A percentile compares a stretch with the other conserved stretches of the same genome.
Evolutionary conservation across 2,329 filamentous ascomycete species (phyloP).

Genomic region (Calonectria pteridis): DNA sequence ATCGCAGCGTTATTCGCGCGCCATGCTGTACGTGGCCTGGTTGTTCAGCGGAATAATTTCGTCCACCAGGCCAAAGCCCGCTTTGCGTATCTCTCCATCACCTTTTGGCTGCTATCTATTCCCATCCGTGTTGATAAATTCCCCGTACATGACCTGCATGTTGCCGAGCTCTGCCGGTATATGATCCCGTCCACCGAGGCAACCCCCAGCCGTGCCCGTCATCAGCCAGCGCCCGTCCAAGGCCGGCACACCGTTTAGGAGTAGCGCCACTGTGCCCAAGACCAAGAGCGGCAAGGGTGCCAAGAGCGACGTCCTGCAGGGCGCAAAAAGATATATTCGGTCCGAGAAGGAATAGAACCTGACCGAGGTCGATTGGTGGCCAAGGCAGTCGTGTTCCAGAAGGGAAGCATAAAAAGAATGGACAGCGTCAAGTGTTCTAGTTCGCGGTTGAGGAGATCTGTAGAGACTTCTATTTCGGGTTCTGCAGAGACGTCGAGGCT

Average conservation of each 20-base stretch:
- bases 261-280: background rate
- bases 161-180: background rate
- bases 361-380: background rate
- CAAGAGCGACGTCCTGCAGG: background rate
- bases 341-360: background rate
- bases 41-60: background rate
- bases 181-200: background rate
- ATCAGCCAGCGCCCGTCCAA: background rate
- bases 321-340: background rate
- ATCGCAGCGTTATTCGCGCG: background rate
- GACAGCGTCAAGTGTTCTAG: background rate
- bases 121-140: background rate
- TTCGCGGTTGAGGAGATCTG: background rate
- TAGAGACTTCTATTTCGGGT: background rate
- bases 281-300: background rate
- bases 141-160: background rate
- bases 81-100: background rate
- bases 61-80: background rate
- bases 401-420: background rate
- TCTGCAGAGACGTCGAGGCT: background rate
- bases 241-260: background rate
- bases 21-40: background rate
- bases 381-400: background rate
- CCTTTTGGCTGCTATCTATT: background rate
- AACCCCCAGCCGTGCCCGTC: background rate